A percentile compares a stretch with the other conserved stretches of the same genome.
Evolutionary conservation across 2,329 filamentous ascomycete genomes (phyloP).

Genomic region (Fusarium tjaetaba): DNA sequence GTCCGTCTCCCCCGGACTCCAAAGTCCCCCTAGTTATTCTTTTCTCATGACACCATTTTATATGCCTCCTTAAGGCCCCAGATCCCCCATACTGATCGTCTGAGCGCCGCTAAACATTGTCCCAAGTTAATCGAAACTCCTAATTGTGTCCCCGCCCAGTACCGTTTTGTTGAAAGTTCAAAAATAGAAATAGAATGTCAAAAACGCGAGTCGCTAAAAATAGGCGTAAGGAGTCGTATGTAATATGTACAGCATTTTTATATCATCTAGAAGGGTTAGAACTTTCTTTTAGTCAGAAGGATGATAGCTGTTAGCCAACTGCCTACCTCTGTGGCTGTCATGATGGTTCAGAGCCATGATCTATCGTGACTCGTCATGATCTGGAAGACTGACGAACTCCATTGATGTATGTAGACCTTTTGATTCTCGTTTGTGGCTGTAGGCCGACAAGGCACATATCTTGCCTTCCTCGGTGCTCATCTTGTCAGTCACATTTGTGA

Average conservation of each 20-base stretch:
- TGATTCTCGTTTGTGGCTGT: not conserved
- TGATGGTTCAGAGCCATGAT: not conserved
- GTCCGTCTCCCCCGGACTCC: constrained; percentile 14
- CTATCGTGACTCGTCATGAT: not conserved
- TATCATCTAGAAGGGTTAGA: not conserved
- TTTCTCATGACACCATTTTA: constrained; percentile 14
- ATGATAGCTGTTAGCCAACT: not conserved
- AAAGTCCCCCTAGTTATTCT: constrained; percentile 23
- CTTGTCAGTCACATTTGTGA: constrained; percentile 35
- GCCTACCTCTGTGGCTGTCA: not conserved
- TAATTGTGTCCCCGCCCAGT: not conserved
- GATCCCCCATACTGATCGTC: not conserved
- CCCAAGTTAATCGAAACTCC: constrained; percentile 28
- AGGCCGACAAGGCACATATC: not conserved
- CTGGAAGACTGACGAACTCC: not conserved
- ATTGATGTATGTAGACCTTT: not conserved
- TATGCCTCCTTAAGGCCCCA: constrained; percentile 9
- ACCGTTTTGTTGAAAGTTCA: not conserved
- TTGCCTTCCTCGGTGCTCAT: not conserved
- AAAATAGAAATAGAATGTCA: constrained; percentile 12
- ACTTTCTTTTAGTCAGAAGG: not conserved
- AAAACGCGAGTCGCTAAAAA: constrained; percentile 8
- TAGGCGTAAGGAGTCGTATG: not conserved
- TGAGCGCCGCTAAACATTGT: constrained; percentile 20
- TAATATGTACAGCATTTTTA: not conserved